Base-by-base conservation (phyloP, 2,329 filamentous ascomycete genomes). In the Sordariomycetes sp. region DNA sequence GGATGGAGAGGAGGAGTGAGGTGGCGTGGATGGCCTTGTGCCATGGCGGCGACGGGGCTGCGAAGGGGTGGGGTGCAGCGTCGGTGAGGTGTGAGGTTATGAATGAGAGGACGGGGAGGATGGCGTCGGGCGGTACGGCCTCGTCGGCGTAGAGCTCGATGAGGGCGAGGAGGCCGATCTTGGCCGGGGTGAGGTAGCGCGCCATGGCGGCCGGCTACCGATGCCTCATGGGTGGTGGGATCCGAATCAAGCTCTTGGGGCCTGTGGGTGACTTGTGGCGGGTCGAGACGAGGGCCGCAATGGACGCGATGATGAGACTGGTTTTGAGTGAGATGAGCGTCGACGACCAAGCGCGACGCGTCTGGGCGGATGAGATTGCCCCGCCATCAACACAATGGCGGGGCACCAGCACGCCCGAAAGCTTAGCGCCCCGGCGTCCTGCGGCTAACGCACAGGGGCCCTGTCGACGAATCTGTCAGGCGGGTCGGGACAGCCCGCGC, bases 51-150 rank as follows among this genome's bases (percentile, higher is more conserved):
- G 64, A 63, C 12, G 62, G 55, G 28, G 28, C 28, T 4, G 28
- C 28, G 28, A 8, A 45, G 6, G 65, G 56, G 10, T 63, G 70
- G n/a, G 66, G 61, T 2, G 65, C 58, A n/a, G 59, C 65, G 68
- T 82, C 77, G 57, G 87, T 76, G 39, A 91, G 72, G 63, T 90
- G 82, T 53, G 82, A 82, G 57, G 89, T 79, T 61, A 95, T 77
- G 72, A 95, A 94, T 50, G 87, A 87, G 22, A 96, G 78, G 35
- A 95, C 76, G 15, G 87, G 79, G 51, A 92, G 79, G 25, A 85
- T 84, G n/a, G 86, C n/a, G n/a, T n/a, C n/a, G n/a, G 36, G 36
- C 6, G 42, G 42, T 7, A 52, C 50, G 22, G 50, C 50, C 50
- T 52, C 50, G 50, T 52, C 50, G 24, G 24, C 22, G 50, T 52